phyloP scores from a whole-genome alignment of 192 early-diverging fungal species.

The Phlyctochytrium bullatum region DNA sequence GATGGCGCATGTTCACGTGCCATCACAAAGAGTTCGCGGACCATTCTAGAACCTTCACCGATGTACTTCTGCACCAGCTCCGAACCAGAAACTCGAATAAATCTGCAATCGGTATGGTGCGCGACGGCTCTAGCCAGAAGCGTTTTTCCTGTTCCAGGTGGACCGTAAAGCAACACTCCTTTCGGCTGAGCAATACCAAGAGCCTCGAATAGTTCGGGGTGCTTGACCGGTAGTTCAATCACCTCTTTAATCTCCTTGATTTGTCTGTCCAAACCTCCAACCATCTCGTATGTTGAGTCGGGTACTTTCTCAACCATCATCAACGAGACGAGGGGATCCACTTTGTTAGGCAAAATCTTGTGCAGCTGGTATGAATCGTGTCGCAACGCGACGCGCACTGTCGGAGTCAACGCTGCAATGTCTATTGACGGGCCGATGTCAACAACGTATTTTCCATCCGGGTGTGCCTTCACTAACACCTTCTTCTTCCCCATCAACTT shows the following conservation, averaged over 20 bases:
- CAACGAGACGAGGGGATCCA: slow-evolving; percentile 98
- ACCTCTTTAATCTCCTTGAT: slow-evolving; percentile 99
- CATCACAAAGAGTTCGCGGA: slow-evolving; percentile 97
- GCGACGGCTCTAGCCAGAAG: slow-evolving; percentile 95
- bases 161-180: slow-evolving; percentile 90
- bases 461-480: slow-evolving; percentile 71
- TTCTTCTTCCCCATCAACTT: slow-evolving; percentile 99
- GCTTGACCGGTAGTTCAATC: slow-evolving; percentile 98
- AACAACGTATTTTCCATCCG: slow-evolving; percentile 98
- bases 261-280: slow-evolving; percentile 98
- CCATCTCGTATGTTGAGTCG: slow-evolving; percentile 98
- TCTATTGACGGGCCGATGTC: slow-evolving; percentile 93
- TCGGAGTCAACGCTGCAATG: slow-evolving; percentile 85
- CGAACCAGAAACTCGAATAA: slow-evolving; percentile 89
- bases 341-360: slow-evolving; percentile 95
- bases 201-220: slow-evolving; percentile 97
- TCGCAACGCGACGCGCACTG: slow-evolving; percentile 89
- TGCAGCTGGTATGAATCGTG: slow-evolving; percentile 89
- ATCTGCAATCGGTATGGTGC: slow-evolving; percentile 92
- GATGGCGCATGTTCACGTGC: slow-evolving; percentile 97
- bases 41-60: slow-evolving; percentile 96
- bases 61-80: slow-evolving; percentile 99
- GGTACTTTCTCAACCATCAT: slow-evolving; percentile 99
- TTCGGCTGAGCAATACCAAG: slow-evolving; percentile 99
- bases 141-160: slow-evolving; percentile 96